Conservation (phyloP, 768 basidiomycete species). For the Crucibulum laeve region DNA sequence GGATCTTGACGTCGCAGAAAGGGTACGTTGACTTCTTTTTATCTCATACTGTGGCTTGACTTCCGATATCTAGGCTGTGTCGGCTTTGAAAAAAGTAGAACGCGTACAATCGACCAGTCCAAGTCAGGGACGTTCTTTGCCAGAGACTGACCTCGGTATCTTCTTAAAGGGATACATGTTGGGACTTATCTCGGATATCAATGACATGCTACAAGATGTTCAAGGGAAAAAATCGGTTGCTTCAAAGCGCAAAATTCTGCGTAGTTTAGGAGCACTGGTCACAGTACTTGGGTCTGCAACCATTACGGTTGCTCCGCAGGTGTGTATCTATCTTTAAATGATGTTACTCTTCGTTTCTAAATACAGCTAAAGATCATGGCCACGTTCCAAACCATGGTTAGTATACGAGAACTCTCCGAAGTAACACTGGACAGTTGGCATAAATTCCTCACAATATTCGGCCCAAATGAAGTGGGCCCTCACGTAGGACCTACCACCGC, state of each 20-base stretch:
- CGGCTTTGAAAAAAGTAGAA: conserved; percentile 39
- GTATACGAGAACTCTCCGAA: conserved; percentile 68
- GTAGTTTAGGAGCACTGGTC: conserved; percentile 75
- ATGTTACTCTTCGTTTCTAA: conserved; percentile 4
- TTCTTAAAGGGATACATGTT: conserved; percentile 78
- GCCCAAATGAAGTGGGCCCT: conserved; percentile 68
- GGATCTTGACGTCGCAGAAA: conserved; percentile 34
- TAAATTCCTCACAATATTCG: conserved; percentile 66
- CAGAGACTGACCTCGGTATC: conserved; percentile 37
- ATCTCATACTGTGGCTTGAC: neutral
- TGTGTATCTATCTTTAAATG: conserved; percentile 23
- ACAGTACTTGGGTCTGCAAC: conserved; percentile 65
- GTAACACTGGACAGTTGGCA: conserved; percentile 80
- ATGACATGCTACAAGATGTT: conserved; percentile 81
- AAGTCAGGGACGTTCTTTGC: conserved; percentile 19
- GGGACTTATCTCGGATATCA: conserved; percentile 80
- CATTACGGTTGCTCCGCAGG: conserved; percentile 82
- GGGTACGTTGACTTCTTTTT: conserved; percentile 31
- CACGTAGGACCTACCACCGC: conserved; percentile 88
- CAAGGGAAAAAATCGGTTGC: conserved; percentile 68
- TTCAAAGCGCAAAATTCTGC: conserved; percentile 73
- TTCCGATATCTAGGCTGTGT: conserved; percentile 20
- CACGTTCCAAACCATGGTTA: conserved; percentile 86
- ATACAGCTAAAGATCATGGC: conserved; percentile 76
- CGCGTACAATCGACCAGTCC: conserved; percentile 31